A percentile compares a stretch with the other conserved stretches of the same genome.
Evolutionary conservation across 352 stramenopile genomes (phyloP).

Genomic region (Pythium insidiosum): DNA sequence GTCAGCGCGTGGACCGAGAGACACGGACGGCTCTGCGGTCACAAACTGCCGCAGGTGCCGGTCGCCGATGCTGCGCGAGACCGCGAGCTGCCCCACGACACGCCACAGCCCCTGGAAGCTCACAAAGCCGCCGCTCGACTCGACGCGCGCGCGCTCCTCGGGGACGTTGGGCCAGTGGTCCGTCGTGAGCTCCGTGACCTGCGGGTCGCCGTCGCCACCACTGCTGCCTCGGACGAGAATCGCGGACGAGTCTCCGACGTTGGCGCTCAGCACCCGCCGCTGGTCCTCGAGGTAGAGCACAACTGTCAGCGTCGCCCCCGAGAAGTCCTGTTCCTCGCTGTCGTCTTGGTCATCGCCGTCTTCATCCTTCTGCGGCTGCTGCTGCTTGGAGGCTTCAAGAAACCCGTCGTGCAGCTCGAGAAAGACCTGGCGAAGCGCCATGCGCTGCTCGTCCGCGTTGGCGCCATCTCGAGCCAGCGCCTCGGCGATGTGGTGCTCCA

Average conservation of each 20-base stretch:
- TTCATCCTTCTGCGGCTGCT: too few species aligned
- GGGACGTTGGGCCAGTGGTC: constrained; percentile 59
- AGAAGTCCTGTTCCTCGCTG: constrained; percentile 41
- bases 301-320: constrained; percentile 75
- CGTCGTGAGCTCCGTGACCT: constrained; percentile 38
- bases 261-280: constrained; percentile 48
- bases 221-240: constrained; percentile 34
- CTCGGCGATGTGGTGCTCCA: background rate
- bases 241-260: constrained; percentile 83
- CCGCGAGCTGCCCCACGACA: constrained; percentile 88
- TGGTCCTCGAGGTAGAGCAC: constrained; percentile 56
- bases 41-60: constrained; percentile 75
- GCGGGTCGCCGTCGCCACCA: constrained; percentile 4
- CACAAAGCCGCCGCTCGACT: constrained; percentile 72
- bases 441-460: constrained; percentile 36
- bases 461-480: constrained; percentile 7
- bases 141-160: constrained; percentile 45
- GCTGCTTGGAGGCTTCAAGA: constrained; percentile 21
- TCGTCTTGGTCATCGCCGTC: too few species aligned
- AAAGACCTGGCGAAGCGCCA: constrained; percentile 65
- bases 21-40: constrained; percentile 74
- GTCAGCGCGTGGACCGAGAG: constrained; percentile 8
- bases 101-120: constrained; percentile 63
- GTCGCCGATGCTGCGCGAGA: constrained; percentile 91
- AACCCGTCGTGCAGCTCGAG: constrained; percentile 61